Conservation (phyloP, 148 eudicot species). For the Spergularia marina region DNA sequence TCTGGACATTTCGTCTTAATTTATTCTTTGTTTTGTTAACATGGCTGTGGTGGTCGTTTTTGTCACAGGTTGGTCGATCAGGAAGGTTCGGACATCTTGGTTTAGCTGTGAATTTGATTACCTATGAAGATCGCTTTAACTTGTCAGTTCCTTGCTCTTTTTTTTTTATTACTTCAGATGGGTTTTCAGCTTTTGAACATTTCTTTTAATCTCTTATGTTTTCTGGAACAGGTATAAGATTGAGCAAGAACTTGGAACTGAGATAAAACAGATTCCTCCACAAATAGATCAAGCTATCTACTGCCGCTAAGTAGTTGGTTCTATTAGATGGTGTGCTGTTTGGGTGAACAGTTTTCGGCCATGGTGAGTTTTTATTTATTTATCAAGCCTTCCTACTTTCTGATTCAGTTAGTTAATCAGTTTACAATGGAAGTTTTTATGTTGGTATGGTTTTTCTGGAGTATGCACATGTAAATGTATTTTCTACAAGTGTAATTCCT, state of each 20-base stretch:
- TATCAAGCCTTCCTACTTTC: not conserved
- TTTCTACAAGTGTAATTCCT: not conserved
- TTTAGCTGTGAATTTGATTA: slow-evolving; percentile 84
- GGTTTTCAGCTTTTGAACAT: not conserved
- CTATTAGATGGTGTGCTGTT: slow-evolving; percentile 1
- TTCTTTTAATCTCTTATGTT: slow-evolving; percentile 8
- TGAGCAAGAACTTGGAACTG: slow-evolving; percentile 93
- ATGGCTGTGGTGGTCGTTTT: not conserved
- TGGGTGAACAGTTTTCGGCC: slow-evolving; percentile 18
- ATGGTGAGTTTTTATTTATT: slow-evolving; percentile 20
- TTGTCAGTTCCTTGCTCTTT: slow-evolving; percentile 46
- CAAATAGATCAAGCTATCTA: slow-evolving; percentile 74
- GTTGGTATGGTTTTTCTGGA: not conserved
- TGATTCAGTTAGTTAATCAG: not conserved
- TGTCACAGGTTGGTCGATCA: slow-evolving; percentile 77
- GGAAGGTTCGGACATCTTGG: slow-evolving; percentile 97
- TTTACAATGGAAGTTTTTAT: not conserved
- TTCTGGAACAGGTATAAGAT: slow-evolving; percentile 65
- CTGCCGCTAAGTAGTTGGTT: slow-evolving; percentile 44
- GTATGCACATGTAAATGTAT: not conserved
- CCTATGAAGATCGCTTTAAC: slow-evolving; percentile 87
- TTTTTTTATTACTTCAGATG: not conserved
- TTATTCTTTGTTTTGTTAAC: not conserved
- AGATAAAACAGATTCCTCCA: slow-evolving; percentile 86
- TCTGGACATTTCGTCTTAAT: not conserved